Evolutionary conservation across 23 red algal genomes (phyloP).

Genomic region (Gracilaria vermiculophylla): DNA sequence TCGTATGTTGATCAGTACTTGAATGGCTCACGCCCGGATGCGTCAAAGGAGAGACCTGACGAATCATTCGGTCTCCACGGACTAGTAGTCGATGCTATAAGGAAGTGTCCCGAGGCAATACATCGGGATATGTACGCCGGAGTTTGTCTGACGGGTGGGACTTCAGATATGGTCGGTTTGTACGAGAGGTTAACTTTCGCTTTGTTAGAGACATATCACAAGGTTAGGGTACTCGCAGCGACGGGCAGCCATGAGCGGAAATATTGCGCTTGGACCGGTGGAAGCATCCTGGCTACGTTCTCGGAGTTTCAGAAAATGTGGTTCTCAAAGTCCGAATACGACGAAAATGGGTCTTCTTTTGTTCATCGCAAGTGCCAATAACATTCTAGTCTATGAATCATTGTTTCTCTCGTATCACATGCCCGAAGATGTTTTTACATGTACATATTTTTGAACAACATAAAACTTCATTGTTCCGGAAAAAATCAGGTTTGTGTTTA

Average conservation of each 20-base stretch:
- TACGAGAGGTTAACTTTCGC: constrained; percentile 73
- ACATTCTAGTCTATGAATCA: not conserved
- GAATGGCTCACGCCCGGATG: constrained; percentile 18
- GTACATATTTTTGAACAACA: not conserved
- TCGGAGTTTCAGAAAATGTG: constrained; percentile 95
- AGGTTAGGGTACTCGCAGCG: constrained; percentile 77
- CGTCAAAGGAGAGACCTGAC: not conserved
- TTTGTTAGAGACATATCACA: constrained; percentile 57
- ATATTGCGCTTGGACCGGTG: constrained; percentile 93
- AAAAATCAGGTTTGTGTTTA: constrained; percentile 8
- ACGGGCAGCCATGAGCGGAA: constrained; percentile 74
- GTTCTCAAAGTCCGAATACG: constrained; percentile 87
- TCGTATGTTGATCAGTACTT: constrained; percentile 56
- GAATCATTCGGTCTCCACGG: constrained; percentile 61
- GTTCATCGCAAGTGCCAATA: constrained; percentile 63
- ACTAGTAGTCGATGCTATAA: constrained; percentile 79
- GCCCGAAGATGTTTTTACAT: not conserved
- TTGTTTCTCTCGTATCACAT: not conserved
- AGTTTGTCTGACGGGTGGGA: constrained; percentile 90
- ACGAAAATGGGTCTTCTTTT: constrained; percentile 70
- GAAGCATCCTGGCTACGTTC: constrained; percentile 95
- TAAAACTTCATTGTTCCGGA: not conserved
- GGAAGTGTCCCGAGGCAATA: constrained; percentile 61
- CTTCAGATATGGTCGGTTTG: constrained; percentile 78
- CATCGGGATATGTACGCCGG: constrained; percentile 94